Conservation (phyloP, 164 flowering plant species). For the Vitis amurensis region DNA sequence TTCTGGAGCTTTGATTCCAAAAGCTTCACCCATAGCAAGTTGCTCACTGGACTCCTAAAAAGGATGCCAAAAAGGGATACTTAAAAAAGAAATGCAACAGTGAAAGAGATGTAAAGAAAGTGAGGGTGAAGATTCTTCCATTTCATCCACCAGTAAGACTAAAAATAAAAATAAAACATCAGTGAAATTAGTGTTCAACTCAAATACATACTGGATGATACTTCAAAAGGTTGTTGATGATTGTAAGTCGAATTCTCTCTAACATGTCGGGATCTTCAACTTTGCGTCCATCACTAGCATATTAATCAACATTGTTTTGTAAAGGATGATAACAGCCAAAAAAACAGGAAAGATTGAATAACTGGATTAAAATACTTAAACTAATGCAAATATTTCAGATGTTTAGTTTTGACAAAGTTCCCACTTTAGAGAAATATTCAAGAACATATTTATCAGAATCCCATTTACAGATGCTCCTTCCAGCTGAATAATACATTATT, state of each 20-base stretch:
- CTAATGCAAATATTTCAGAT: too few species aligned
- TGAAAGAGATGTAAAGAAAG: background rate
- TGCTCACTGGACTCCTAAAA: slow-evolving; percentile 80
- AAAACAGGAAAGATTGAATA: too few species aligned
- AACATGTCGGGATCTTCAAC: slow-evolving; percentile 79
- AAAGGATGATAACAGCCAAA: slow-evolving; percentile 1
- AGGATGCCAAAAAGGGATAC: slow-evolving; percentile 5
- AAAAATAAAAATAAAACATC: background rate
- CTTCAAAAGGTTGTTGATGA: slow-evolving; percentile 60
- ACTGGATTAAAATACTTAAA: too few species aligned
- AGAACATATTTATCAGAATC: too few species aligned
- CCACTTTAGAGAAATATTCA: too few species aligned
- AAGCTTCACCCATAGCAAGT: slow-evolving; percentile 91
- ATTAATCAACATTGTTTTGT: slow-evolving; percentile 5
- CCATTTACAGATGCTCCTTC: too few species aligned
- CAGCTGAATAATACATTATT: too few species aligned
- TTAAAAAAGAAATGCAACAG: background rate
- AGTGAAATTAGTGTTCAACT: background rate
- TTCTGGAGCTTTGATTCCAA: slow-evolving; percentile 84
- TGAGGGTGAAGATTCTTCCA: background rate
- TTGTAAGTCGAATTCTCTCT: slow-evolving; percentile 66
- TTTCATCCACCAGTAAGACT: background rate
- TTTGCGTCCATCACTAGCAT: slow-evolving; percentile 77
- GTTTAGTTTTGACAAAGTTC: too few species aligned
- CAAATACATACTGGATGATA: slow-evolving; percentile 67